These are phyloP conservation scores for Geotrichum fermentans DNA, from an alignment of 1,139 yeast genomes.

Conservation along the genomic window DNA sequence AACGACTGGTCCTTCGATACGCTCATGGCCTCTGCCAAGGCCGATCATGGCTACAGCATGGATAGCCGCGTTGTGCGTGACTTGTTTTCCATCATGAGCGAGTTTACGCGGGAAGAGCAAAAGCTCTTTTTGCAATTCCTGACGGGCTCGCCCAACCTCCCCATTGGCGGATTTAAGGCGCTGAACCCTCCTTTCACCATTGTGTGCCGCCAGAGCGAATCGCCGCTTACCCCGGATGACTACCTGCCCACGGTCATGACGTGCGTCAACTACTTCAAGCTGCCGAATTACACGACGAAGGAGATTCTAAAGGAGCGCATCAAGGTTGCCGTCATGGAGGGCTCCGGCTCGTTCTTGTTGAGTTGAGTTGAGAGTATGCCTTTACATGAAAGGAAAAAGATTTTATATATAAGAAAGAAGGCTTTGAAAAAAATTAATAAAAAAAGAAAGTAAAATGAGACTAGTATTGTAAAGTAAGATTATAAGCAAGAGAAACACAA, in stretches of 20 bases:
- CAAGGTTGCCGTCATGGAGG: slow-evolving; percentile 72
- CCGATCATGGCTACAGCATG: slow-evolving; percentile 85
- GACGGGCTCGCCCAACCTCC: slow-evolving; percentile 90
- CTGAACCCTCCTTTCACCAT: slow-evolving; percentile 81
- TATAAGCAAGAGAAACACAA: too few species aligned
- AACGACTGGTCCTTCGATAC: slow-evolving; percentile 75
- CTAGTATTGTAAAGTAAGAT: too few species aligned
- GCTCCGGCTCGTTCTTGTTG: slow-evolving; percentile 81
- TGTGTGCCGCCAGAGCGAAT: slow-evolving; percentile 72
- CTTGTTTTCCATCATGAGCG: slow-evolving; percentile 55
- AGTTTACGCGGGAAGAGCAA: slow-evolving; percentile 51
- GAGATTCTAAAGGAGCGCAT: slow-evolving; percentile 57
- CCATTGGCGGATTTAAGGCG: slow-evolving; percentile 88
- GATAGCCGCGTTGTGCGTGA: slow-evolving; percentile 62
- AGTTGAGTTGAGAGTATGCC: slow-evolving; percentile 28
- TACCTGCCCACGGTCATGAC: slow-evolving; percentile 97
- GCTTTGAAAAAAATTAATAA: too few species aligned
- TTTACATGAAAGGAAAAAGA: not conserved
- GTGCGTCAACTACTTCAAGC: slow-evolving; percentile 87
- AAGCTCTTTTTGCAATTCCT: slow-evolving; percentile 77
- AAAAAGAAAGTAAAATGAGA: not conserved
- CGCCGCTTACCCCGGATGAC: slow-evolving; percentile 58
- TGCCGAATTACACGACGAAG: slow-evolving; percentile 72
- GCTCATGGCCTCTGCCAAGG: slow-evolving; percentile 46
- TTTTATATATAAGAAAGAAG: not conserved